Conservation (phyloP, 345 rosid species). For the Citrus glauca region DNA sequence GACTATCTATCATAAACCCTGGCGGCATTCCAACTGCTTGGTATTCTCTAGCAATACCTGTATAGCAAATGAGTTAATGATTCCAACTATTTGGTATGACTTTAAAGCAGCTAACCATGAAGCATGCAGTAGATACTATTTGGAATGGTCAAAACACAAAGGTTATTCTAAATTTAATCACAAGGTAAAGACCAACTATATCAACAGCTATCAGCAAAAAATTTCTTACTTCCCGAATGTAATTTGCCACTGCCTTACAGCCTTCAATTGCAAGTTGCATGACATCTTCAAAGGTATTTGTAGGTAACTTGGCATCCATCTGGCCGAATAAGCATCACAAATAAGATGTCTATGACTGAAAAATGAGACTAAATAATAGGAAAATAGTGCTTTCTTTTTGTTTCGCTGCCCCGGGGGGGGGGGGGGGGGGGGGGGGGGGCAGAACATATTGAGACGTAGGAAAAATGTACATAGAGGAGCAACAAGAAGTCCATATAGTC, state of each 20-base stretch:
- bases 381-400: not conserved
- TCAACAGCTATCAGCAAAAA: not conserved
- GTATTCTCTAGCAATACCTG: slow-evolving; percentile 77
- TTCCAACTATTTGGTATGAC: not conserved
- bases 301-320: slow-evolving; percentile 91
- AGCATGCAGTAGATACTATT: not conserved
- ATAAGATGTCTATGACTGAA: not conserved
- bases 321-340: slow-evolving; percentile 19
- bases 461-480: no score
- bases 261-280: slow-evolving; percentile 84
- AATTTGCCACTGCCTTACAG: slow-evolving; percentile 79
- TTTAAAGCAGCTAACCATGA: not conserved
- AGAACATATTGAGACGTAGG: no score
- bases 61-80: not conserved
- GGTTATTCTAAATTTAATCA: not conserved
- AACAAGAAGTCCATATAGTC: no score
- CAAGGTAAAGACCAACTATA: not conserved
- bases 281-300: slow-evolving; percentile 78
- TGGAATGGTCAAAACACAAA: not conserved
- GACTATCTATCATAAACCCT: slow-evolving; percentile 39
- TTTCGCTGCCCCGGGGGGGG: no score
- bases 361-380: not conserved
- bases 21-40: slow-evolving; percentile 70
- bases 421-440: no score
- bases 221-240: slow-evolving; percentile 58